Evolutionary conservation across 352 stramenopile species (phyloP).

Genomic region (Pythium inflatum): DNA sequence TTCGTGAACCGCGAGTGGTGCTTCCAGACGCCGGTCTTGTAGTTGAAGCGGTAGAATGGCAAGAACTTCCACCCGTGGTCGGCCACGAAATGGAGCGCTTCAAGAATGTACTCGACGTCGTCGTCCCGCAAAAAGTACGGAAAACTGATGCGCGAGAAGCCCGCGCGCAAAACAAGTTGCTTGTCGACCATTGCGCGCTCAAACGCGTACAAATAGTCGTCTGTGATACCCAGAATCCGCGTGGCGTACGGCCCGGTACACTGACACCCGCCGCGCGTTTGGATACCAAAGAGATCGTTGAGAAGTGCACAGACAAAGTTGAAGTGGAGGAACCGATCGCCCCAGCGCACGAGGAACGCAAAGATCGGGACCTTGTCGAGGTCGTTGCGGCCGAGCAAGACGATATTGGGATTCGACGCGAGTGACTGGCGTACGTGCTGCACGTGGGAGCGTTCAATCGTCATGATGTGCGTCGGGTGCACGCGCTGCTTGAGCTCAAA

Average conservation of each 20-base stretch:
- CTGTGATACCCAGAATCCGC: conserved; percentile 84
- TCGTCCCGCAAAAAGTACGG: conserved; percentile 69
- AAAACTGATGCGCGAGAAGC: conserved; percentile 93
- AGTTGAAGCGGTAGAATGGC: conserved; percentile 92
- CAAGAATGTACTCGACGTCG: conserved; percentile 91
- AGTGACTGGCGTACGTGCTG: conserved; percentile 37
- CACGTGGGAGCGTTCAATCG: conserved; percentile 40
- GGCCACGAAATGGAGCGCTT: conserved; percentile 90
- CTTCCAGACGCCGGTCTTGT: conserved; percentile 93
- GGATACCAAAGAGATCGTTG: conserved; percentile 98
- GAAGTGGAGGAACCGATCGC: conserved; percentile 92
- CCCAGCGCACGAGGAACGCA: conserved; percentile 90
- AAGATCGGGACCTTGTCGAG: conserved; percentile 83
- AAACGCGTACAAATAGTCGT: conserved; percentile 59
- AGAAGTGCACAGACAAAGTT: conserved; percentile 96
- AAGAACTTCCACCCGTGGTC: conserved; percentile 91
- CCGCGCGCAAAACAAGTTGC: conserved; percentile 90
- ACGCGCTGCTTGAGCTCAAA: conserved; percentile 84
- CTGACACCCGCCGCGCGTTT: conserved; percentile 63
- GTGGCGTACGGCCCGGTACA: conserved; percentile 92
- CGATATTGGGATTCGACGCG: conserved; percentile 55
- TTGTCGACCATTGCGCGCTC: conserved; percentile 87
- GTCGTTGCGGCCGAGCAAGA: conserved; percentile 74
- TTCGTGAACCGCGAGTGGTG: conserved; percentile 50
- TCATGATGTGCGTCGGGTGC: conserved; percentile 41